Evolutionary conservation across 2,329 filamentous ascomycete genomes (phyloP), one percentile per base, ranked within the genome.

Genomic region (Fusarium staphyleae): DNA sequence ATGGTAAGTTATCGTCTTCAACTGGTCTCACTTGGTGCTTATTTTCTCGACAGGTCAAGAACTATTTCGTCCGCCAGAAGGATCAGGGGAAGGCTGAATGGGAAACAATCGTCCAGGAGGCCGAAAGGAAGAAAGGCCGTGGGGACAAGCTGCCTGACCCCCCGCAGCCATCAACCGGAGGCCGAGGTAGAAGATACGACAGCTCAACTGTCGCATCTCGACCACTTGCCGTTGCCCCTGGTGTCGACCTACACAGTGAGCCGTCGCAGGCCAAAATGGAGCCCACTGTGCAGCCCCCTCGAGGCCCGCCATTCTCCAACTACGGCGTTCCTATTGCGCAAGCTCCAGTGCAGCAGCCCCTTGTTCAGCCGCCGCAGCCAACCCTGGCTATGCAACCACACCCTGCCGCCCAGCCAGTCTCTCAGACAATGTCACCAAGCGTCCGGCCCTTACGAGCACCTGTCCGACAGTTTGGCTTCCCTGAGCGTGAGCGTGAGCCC

Each of bases 51-150:
- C 66, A 87, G 85, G 85, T 88, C 18, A 87, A 88, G 66, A 89
- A 89, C 65, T 88, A 87, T 66, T 89, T 83, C 61, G 78, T 81
- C 18, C 80, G 86, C 4, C 83, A 87, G 64, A 84, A 85, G 66
- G 85, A 87, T 60, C 78, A 80, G 55, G 75, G 76, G 14, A 84
- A 83, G 61, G 72, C 75, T 3, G 84, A 87, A 43, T 88, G 83
- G 81, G 84, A 85, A 54, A 72, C 71, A 5, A 79, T 88, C 52
- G 83, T 85, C 2, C 75, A 75, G 43, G 84, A 87, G 37, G 85
- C 87, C 13, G 84, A 89, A 57, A 75, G 72, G 19, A 85, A 83
- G 71, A 77, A 76, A 46, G 60, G 67, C 8, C 74, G 81, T 46
- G 84, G 84, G 37, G 85, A 88, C 71, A 81, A 81, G 64, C 75